A percentile compares a stretch with the other conserved stretches of the same genome.
Conservation (phyloP, 2,329 filamentous ascomycete genomes). For the Colletotrichum scovillei region DNA sequence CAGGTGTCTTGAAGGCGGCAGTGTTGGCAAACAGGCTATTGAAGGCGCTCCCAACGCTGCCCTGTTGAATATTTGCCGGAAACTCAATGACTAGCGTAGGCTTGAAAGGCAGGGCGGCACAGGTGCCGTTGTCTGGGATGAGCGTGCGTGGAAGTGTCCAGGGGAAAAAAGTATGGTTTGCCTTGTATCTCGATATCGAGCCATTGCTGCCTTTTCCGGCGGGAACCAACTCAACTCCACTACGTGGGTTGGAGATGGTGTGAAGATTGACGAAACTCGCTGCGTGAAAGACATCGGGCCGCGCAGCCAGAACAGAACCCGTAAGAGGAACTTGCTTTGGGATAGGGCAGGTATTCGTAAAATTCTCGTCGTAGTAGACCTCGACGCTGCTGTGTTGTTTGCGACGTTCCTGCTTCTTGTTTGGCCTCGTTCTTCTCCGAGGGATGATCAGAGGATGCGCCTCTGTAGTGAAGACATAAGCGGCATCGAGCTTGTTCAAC, state of each 20-base stretch:
- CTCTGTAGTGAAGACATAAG: slow-evolving; percentile 95
- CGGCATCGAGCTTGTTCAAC: slow-evolving; percentile 85
- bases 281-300: slow-evolving; percentile 87
- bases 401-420: slow-evolving; percentile 29
- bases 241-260: slow-evolving; percentile 75
- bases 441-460: slow-evolving; percentile 93
- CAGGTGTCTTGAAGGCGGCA: slow-evolving; percentile 38
- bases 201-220: slow-evolving; percentile 55
- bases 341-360: slow-evolving; percentile 73
- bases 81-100: slow-evolving; percentile 77
- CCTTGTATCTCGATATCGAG: slow-evolving; percentile 55
- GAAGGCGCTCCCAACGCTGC: slow-evolving; percentile 48
- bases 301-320: slow-evolving; percentile 82
- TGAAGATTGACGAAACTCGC: slow-evolving; percentile 87
- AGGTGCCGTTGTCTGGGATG: slow-evolving; percentile 82
- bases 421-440: slow-evolving; percentile 45
- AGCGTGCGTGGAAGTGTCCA: slow-evolving; percentile 88
- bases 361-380: slow-evolving; percentile 55
- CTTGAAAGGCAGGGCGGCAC: slow-evolving; percentile 76
- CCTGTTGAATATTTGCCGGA: slow-evolving; percentile 56
- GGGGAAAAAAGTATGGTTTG: slow-evolving; percentile 88
- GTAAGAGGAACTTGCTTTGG: slow-evolving; percentile 71
- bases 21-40: slow-evolving; percentile 55
- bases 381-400: slow-evolving; percentile 41
- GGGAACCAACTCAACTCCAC: slow-evolving; percentile 48